A percentile compares a stretch with the other conserved stretches of the same genome.
Conservation (phyloP, 768 basidiomycete species). For the Mycena polygramma region DNA sequence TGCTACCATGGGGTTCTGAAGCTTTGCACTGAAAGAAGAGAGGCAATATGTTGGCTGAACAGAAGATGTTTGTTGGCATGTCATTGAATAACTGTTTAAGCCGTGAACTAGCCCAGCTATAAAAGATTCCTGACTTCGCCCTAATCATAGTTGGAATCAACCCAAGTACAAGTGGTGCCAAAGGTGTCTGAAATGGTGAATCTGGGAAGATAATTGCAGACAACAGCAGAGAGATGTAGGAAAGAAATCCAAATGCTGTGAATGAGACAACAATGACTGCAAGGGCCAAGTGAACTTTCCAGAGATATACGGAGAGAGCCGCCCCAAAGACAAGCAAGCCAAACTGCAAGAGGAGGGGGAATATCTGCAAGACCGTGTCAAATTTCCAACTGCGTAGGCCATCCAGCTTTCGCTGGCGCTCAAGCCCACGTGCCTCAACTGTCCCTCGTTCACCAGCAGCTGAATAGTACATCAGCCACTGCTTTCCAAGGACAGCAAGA, state of each 20-base stretch:
- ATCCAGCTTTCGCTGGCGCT: neutral
- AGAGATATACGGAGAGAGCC: neutral
- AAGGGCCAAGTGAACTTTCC: slow-evolving; percentile 10
- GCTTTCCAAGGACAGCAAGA: neutral
- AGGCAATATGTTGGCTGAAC: too few relatives aligned
- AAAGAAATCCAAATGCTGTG: neutral
- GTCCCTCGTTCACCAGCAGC: slow-evolving; percentile 10
- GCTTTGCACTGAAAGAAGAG: too few relatives aligned
- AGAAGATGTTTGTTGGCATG: too few relatives aligned
- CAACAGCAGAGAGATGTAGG: neutral
- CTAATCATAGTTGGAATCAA: too few relatives aligned
- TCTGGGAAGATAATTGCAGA: neutral
- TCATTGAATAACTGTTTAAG: too few relatives aligned
- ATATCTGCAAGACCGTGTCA: neutral
- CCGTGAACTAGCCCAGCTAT: too few relatives aligned
- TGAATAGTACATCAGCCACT: slow-evolving; percentile 25
- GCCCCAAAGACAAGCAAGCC: neutral
- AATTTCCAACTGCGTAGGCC: neutral
- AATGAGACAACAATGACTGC: neutral
- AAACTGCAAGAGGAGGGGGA: neutral
- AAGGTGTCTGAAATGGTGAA: slow-evolving; percentile 25
- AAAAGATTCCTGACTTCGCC: too few relatives aligned
- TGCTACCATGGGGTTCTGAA: too few relatives aligned
- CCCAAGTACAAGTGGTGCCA: too few relatives aligned
- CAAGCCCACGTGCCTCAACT: neutral